phyloP scores from a whole-genome alignment of 352 stramenopile species.

The Saprolegnia diclina region DNA sequence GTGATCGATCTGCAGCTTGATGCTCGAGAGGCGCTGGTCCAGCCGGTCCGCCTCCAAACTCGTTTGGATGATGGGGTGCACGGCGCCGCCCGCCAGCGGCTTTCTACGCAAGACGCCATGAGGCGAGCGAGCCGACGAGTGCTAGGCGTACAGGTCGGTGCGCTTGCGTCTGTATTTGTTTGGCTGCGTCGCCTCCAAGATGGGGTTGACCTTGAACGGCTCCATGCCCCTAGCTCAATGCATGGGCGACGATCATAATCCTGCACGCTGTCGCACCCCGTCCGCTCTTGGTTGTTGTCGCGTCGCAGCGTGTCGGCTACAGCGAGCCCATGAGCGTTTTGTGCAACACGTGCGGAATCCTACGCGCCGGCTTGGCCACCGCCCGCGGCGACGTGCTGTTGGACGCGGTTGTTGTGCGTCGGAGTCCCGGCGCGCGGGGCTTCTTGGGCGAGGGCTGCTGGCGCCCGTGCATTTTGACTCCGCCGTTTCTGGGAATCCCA shows the following conservation, averaged over 20 bases:
- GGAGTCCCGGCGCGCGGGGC: not conserved
- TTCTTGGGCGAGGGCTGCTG: not conserved
- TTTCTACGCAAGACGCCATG: not conserved
- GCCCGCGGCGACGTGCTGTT: not conserved
- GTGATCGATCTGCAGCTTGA: slow-evolving; percentile 26
- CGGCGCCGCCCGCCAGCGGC: not conserved
- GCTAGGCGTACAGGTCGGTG: slow-evolving; percentile 7
- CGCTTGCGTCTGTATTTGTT: slow-evolving; percentile 19
- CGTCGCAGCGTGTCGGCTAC: not conserved
- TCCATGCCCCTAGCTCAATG: not conserved
- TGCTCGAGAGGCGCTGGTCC: slow-evolving; percentile 19
- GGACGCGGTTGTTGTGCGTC: not conserved
- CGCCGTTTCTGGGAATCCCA: no score
- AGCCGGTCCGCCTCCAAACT: slow-evolving; percentile 19
- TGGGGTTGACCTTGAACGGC: slow-evolving; percentile 5
- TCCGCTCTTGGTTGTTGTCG: not conserved
- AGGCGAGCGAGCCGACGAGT: not conserved
- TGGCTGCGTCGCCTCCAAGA: not conserved
- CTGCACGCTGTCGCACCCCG: no score
- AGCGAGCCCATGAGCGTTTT: not conserved
- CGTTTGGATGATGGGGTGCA: slow-evolving; percentile 22
- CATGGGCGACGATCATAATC: not conserved
- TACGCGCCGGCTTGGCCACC: not conserved
- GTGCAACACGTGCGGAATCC: not conserved
- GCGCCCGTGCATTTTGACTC: not conserved